These are phyloP conservation scores for Xylaria castorea DNA, from an alignment of 495 filamentous ascomycete genomes.

Conservation along the genomic window DNA sequence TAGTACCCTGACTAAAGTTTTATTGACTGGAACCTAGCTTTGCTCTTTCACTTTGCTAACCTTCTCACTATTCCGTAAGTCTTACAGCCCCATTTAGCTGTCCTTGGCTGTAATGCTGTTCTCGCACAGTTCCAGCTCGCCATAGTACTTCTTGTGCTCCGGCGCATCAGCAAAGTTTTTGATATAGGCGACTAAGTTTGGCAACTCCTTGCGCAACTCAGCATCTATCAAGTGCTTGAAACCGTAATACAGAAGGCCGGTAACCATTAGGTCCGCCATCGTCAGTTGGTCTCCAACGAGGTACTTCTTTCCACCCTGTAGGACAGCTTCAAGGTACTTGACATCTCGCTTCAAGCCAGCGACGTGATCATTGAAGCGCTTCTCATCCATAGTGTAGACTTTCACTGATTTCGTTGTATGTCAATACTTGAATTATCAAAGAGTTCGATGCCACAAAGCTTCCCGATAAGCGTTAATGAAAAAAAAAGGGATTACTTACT, in stretches of 20 bases:
- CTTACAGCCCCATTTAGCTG: not conserved
- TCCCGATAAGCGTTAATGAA: not conserved
- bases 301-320: slow-evolving; percentile 51
- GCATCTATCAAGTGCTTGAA: slow-evolving; percentile 54
- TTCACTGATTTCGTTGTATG: slow-evolving; percentile 44
- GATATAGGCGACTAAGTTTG: slow-evolving; percentile 53
- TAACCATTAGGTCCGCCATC: slow-evolving; percentile 62
- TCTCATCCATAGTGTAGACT: slow-evolving; percentile 43
- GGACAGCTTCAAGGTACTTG: slow-evolving; percentile 51
- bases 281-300: slow-evolving; percentile 58
- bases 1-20: not conserved
- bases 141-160: slow-evolving; percentile 59
- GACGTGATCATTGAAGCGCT: slow-evolving; percentile 40
- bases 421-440: not conserved
- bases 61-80: not conserved
- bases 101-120: slow-evolving; percentile 30
- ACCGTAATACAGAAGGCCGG: slow-evolving; percentile 46
- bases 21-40: not conserved
- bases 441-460: not conserved
- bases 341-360: slow-evolving; percentile 45
- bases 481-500: slow-evolving; percentile 16
- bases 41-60: slow-evolving; percentile 27
- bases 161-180: slow-evolving; percentile 50
- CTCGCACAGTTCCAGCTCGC: slow-evolving; percentile 53
- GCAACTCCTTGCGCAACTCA: slow-evolving; percentile 57